A percentile compares a stretch with the other conserved stretches of the same genome.
These are phyloP conservation scores for Huntiella omanensis DNA, from an alignment of 2,329 filamentous ascomycete species.

Conservation along the genomic window DNA sequence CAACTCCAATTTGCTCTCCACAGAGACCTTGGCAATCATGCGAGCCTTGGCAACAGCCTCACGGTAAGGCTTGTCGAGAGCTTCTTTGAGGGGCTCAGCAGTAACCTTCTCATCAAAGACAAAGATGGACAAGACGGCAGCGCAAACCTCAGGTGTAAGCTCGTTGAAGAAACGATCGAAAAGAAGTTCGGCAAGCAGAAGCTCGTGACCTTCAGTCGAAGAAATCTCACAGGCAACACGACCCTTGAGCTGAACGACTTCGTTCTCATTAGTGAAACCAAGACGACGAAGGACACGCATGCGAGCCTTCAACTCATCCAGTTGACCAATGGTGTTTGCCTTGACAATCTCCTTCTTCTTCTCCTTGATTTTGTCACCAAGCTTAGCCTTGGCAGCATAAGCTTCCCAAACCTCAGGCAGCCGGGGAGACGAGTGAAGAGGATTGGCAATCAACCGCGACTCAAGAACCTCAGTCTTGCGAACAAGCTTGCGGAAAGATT, in stretches of 20 bases:
- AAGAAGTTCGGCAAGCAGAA: conserved; percentile 78
- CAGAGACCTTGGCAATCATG: conserved; percentile 78
- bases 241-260: conserved; percentile 92
- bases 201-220: conserved; percentile 73
- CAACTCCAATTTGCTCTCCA: conserved; percentile 83
- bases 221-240: conserved; percentile 96
- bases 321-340: conserved; percentile 73
- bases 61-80: conserved; percentile 67
- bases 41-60: conserved; percentile 77
- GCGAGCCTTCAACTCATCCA: conserved; percentile 89
- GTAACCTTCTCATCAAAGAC: conserved; percentile 95
- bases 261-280: conserved; percentile 85
- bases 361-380: conserved; percentile 64
- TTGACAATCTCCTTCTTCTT: conserved; percentile 74
- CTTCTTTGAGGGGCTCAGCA: conserved; percentile 57
- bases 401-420: conserved; percentile 72
- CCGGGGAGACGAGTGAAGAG: conserved; percentile 75
- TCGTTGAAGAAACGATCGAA: conserved; percentile 99
- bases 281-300: conserved; percentile 89
- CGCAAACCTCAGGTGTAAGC: conserved; percentile 69
- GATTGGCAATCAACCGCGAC: conserved; percentile 71
- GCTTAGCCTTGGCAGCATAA: conserved; percentile 62
- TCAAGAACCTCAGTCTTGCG: conserved; percentile 95
- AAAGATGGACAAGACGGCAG: conserved; percentile 76
- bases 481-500: conserved; percentile 80